Conservation (phyloP, 179 eudicot species). For the Drosera spatulata region DNA sequence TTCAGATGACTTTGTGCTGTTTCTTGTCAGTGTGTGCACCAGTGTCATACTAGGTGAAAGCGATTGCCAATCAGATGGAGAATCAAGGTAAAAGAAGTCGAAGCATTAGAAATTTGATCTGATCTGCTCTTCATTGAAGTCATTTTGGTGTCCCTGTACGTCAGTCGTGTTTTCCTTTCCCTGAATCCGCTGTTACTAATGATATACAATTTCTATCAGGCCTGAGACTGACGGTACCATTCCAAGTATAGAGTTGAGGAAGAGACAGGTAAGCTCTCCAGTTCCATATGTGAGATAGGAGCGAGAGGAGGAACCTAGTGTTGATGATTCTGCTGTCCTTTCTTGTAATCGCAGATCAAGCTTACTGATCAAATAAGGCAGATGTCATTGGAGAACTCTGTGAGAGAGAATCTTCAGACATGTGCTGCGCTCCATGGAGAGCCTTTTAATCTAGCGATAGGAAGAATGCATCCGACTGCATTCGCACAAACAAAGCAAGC, state of each 20-base stretch:
- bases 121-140: neutral
- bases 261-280: slow-evolving; percentile 58
- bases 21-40: slow-evolving; percentile 59
- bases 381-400: slow-evolving; percentile 72
- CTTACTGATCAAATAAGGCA: slow-evolving; percentile 71
- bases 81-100: slow-evolving; percentile 53
- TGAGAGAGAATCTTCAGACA: slow-evolving; percentile 88
- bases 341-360: slow-evolving; percentile 50
- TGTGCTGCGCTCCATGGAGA: slow-evolving; percentile 93
- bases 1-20: slow-evolving; percentile 9
- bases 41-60: slow-evolving; percentile 79
- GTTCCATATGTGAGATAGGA: neutral
- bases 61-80: slow-evolving; percentile 80
- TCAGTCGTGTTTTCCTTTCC: neutral
- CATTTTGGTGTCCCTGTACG: neutral
- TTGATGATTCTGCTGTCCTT: slow-evolving; percentile 7
- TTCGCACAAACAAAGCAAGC: slow-evolving; percentile 81
- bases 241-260: slow-evolving; percentile 84
- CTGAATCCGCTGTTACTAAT: neutral
- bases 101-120: neutral
- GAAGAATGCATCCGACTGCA: slow-evolving; percentile 85
- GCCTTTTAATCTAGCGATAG: slow-evolving; percentile 64
- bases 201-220: slow-evolving; percentile 58
- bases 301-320: neutral
- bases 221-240: slow-evolving; percentile 40